These are phyloP conservation scores for Hyphopichia wangnamkhiaoensis DNA, from an alignment of 1,139 yeast genomes.

Conservation along the genomic window DNA sequence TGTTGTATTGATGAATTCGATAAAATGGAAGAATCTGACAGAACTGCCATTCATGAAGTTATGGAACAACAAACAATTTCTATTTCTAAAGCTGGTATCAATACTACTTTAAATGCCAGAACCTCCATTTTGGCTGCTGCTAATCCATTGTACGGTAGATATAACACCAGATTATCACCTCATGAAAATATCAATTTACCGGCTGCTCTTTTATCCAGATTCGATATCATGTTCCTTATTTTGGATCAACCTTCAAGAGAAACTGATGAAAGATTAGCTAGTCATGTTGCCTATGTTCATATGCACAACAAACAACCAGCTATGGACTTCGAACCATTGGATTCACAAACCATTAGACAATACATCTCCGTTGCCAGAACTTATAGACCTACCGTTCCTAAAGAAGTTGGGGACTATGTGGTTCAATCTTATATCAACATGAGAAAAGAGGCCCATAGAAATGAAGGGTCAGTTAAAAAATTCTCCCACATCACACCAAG, in stretches of 20 bases:
- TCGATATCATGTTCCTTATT: slow-evolving; percentile 84
- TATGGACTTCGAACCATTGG: slow-evolving; percentile 73
- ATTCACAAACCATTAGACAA: slow-evolving; percentile 79
- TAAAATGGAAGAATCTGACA: slow-evolving; percentile 95
- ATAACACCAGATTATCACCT: slow-evolving; percentile 87
- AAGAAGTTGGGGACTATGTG: slow-evolving; percentile 83
- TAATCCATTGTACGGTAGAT: slow-evolving; percentile 93
- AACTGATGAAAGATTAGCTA: slow-evolving; percentile 81
- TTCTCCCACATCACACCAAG: slow-evolving; percentile 93
- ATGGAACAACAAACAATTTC: slow-evolving; percentile 99
- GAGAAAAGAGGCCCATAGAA: slow-evolving; percentile 85
- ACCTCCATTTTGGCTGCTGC: slow-evolving; percentile 97
- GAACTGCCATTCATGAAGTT: slow-evolving; percentile 98
- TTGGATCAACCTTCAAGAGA: slow-evolving; percentile 84
- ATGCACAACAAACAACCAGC: slow-evolving; percentile 89
- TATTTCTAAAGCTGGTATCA: slow-evolving; percentile 96
- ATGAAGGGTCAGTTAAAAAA: slow-evolving; percentile 75
- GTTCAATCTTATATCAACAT: slow-evolving; percentile 84
- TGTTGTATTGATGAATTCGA: slow-evolving; percentile 99
- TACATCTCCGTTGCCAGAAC: slow-evolving; percentile 85
- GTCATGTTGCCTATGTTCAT: slow-evolving; percentile 94
- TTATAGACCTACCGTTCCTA: slow-evolving; percentile 84
- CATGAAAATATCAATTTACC: slow-evolving; percentile 95
- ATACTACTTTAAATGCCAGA: slow-evolving; percentile 94
- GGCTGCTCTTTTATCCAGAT: slow-evolving; percentile 93